phyloP scores from a whole-genome alignment of 2,329 filamentous ascomycete species.

The Aspergillus tubingensis region DNA sequence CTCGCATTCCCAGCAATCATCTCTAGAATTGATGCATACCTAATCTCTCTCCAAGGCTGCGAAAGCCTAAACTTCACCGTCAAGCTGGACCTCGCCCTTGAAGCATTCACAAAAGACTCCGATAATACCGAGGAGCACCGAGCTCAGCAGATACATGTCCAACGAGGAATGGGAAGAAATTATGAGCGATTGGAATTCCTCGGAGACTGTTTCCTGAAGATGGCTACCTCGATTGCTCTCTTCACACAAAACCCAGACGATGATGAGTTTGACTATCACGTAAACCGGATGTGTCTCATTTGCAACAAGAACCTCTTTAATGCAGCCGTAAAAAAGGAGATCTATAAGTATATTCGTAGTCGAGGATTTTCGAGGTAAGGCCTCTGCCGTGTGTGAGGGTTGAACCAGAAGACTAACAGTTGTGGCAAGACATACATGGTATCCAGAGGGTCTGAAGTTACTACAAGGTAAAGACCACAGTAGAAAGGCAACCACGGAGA shows the following conservation, averaged over 20 bases:
- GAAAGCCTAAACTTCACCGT: slow-evolving; percentile 65
- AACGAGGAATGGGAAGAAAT: slow-evolving; percentile 85
- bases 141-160: slow-evolving; percentile 69
- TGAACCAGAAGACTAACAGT: slow-evolving; percentile 11
- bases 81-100: slow-evolving; percentile 70
- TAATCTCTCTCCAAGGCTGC: slow-evolving; percentile 79
- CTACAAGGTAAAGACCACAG: slow-evolving; percentile 69
- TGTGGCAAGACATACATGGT: slow-evolving; percentile 71
- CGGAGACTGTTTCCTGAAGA: slow-evolving; percentile 91
- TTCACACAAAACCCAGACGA: slow-evolving; percentile 75
- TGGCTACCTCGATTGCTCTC: slow-evolving; percentile 87
- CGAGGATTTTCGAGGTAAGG: slow-evolving; percentile 70
- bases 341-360: slow-evolving; percentile 80
- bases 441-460: slow-evolving; percentile 75
- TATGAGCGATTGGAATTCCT: slow-evolving; percentile 94
- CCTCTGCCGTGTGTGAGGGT: background rate
- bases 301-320: slow-evolving; percentile 90
- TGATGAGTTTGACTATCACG: slow-evolving; percentile 84
- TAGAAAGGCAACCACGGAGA: slow-evolving; percentile 43
- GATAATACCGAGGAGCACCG: slow-evolving; percentile 77
- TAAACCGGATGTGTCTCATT: slow-evolving; percentile 84
- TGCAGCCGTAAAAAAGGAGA: slow-evolving; percentile 64
- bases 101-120: slow-evolving; percentile 90
- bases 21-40: slow-evolving; percentile 75
- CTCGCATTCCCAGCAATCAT: slow-evolving; percentile 82